Conservation (phyloP, 352 stramenopile species). For the Elongisporangium anandrum region DNA sequence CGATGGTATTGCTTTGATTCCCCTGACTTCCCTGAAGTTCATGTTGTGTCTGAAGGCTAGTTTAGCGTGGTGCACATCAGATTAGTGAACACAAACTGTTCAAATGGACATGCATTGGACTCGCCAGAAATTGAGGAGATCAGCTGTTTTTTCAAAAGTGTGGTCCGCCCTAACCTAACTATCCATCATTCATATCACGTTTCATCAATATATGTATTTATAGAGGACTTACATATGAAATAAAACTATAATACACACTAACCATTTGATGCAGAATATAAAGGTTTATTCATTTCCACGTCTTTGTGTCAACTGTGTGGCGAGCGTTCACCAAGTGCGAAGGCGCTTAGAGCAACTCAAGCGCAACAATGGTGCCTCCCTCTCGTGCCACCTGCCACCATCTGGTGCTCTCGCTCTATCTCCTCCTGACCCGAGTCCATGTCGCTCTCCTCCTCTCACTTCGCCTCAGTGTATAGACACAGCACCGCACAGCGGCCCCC, state of each 20-base stretch:
- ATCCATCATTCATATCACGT: neutral
- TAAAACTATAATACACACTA: no score
- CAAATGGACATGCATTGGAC: neutral
- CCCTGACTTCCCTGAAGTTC: no score
- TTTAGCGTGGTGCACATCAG: neutral
- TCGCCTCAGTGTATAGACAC: neutral
- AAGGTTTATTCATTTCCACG: neutral
- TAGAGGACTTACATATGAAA: neutral
- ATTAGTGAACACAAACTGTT: neutral
- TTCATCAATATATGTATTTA: neutral
- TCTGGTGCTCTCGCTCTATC: neutral
- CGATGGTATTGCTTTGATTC: no score
- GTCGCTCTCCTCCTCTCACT: neutral
- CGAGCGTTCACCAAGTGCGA: neutral
- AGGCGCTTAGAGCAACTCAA: neutral
- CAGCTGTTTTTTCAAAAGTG: neutral
- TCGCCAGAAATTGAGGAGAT: neutral
- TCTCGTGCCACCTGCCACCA: neutral
- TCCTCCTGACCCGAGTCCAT: neutral
- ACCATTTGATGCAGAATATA: no score
- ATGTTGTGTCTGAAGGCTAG: neutral
- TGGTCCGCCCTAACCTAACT: neutral
- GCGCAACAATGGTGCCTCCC: neutral
- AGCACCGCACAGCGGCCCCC: neutral
- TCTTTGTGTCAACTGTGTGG: neutral